Percentiles rank a stretch among this genome's conserved stretches.
phyloP scores from a whole-genome alignment of 257 asterid species.

The Anisodus tanguticus region DNA sequence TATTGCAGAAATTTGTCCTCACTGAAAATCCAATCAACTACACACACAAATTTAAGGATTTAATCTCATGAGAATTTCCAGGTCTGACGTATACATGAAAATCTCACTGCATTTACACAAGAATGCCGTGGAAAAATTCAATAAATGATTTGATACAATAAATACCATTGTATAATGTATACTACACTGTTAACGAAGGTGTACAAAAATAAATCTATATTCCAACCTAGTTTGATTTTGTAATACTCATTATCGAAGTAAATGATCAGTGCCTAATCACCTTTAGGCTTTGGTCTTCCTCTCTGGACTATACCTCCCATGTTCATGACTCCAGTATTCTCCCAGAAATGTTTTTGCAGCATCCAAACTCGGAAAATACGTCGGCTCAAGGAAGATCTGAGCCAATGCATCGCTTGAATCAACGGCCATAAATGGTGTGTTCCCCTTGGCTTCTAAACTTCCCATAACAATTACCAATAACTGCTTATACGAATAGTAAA shows the following conservation, averaged over 20 bases:
- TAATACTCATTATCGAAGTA: not conserved
- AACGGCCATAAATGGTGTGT: conserved; percentile 29
- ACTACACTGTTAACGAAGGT: not conserved
- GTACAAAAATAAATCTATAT: not conserved
- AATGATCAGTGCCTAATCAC: not conserved
- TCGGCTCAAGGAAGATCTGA: conserved; percentile 78
- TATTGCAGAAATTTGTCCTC: too few species aligned
- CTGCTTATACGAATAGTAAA: conserved; percentile 78
- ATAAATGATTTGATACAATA: not conserved
- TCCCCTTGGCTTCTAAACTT: conserved; percentile 73
- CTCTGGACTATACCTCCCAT: conserved; percentile 33
- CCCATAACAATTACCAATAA: conserved; percentile 75
- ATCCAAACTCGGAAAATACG: conserved; percentile 90
- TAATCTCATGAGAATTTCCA: too few species aligned
- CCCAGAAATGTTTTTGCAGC: conserved; percentile 95
- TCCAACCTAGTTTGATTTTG: not conserved
- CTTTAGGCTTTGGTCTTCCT: not conserved
- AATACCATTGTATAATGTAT: not conserved
- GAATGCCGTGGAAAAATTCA: not conserved
- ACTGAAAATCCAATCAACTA: too few species aligned
- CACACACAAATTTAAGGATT: too few species aligned
- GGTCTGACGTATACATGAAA: not conserved
- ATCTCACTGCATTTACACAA: not conserved
- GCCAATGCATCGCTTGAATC: conserved; percentile 53
- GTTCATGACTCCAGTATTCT: conserved; percentile 63